A percentile compares a stretch with the other conserved stretches of the same genome.
Conservation (phyloP, 78 protist genomes). For the Dictyostelium capitatum region DNA sequence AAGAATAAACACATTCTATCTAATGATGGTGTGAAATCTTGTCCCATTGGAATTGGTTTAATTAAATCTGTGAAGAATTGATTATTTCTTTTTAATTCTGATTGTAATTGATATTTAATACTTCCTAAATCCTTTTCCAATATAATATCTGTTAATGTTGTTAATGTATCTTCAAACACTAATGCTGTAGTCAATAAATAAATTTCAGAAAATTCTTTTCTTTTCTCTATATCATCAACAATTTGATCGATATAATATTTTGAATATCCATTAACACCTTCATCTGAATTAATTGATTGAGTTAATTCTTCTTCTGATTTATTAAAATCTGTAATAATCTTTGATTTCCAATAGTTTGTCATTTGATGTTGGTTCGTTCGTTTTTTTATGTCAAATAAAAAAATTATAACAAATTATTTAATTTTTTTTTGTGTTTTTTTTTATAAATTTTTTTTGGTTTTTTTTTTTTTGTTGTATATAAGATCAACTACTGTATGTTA, state of each 20-base stretch:
- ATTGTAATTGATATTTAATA: conserved; percentile 45
- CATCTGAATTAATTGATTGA: background rate
- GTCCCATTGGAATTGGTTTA: background rate
- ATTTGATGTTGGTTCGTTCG: background rate
- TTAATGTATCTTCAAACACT: conserved; percentile 41
- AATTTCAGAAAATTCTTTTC: conserved; percentile 1
- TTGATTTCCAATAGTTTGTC: conserved; percentile 20
- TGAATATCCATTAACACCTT: background rate
- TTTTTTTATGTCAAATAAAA: background rate
- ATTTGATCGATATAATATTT: background rate
- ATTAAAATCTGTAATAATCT: conserved; percentile 8
- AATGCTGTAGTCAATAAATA: conserved; percentile 7
- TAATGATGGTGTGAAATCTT: background rate
- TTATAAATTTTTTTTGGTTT: no score
- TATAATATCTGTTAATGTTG: conserved; percentile 54
- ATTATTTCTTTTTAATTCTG: conserved; percentile 33
- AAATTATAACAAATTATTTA: no score
- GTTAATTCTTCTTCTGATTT: background rate
- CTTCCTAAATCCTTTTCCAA: conserved; percentile 45
- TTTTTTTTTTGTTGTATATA: no score
- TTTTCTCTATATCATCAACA: background rate
- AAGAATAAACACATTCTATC: conserved; percentile 49
- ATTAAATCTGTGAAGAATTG: conserved; percentile 19
- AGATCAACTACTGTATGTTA: no score
- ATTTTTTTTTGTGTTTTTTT: no score